Percentiles rank a stretch among this genome's conserved stretches.
Evolutionary conservation across 129 eudicot species (phyloP).

Genomic region (Smallanthus sonchifolius): DNA sequence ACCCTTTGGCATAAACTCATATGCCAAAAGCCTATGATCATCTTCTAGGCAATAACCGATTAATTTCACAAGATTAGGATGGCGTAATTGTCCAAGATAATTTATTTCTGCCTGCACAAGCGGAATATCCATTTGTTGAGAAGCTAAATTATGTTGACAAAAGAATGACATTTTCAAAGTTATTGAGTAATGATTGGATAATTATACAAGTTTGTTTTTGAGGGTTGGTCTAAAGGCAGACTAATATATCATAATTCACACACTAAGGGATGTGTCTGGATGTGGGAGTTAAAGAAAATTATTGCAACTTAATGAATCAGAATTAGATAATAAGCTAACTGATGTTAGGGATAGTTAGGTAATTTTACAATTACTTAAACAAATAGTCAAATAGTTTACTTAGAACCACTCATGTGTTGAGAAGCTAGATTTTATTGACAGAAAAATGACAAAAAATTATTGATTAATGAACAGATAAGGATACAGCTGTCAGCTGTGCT

Average conservation of each 20-base stretch:
- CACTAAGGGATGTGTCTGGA: background rate
- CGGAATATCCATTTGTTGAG: conserved; percentile 11
- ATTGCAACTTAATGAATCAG: background rate
- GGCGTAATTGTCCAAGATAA: conserved; percentile 78
- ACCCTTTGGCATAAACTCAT: conserved; percentile 95
- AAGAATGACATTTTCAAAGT: conserved; percentile 6
- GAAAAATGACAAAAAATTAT: too few relatives aligned
- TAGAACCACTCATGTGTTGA: background rate
- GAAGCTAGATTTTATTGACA: too few relatives aligned
- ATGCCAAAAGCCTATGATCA: conserved; percentile 83
- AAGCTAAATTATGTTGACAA: conserved; percentile 11
- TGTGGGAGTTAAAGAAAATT: background rate
- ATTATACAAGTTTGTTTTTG: background rate
- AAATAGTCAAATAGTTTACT: background rate
- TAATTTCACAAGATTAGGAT: conserved; percentile 82
- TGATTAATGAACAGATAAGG: too few relatives aligned
- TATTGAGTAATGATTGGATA: background rate
- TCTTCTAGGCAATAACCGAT: conserved; percentile 89
- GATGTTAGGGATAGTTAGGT: background rate
- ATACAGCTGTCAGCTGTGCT: too few relatives aligned
- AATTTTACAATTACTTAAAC: background rate
- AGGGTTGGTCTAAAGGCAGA: background rate
- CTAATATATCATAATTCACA: background rate
- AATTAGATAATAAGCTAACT: background rate
- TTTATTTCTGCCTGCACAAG: conserved; percentile 77